These are phyloP conservation scores for Syzygium aromaticum DNA, from an alignment of 345 rosid species.

Conservation along the genomic window DNA sequence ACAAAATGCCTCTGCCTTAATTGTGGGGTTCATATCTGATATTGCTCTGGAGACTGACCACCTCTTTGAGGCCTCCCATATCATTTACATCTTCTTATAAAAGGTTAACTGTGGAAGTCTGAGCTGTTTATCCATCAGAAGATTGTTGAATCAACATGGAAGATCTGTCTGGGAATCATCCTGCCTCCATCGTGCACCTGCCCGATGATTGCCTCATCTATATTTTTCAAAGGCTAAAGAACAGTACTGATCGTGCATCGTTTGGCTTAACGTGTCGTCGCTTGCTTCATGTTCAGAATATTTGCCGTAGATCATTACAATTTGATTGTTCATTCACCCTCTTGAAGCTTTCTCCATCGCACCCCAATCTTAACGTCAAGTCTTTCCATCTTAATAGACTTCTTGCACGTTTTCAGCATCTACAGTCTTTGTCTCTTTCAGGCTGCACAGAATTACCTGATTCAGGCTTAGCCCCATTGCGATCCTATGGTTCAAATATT, in stretches of 20 bases:
- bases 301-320: constrained; percentile 41
- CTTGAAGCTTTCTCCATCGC: constrained; percentile 20
- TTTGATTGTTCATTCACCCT: constrained; percentile 53
- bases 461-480: constrained; percentile 41
- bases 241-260: constrained; percentile 46
- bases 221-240: constrained; percentile 45
- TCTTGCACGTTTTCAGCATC: constrained; percentile 51
- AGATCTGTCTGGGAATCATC: background rate
- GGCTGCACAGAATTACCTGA: constrained; percentile 61
- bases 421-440: constrained; percentile 49
- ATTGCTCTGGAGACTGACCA: constrained; percentile 39
- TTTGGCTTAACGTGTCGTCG: constrained; percentile 71
- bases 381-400: constrained; percentile 42
- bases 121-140: constrained; percentile 43
- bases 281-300: constrained; percentile 65
- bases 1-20: constrained; percentile 51
- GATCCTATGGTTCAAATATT: constrained; percentile 41
- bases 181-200: constrained; percentile 33
- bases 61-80: constrained; percentile 43
- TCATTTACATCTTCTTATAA: constrained; percentile 25
- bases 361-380: constrained; percentile 12
- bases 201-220: constrained; percentile 74
- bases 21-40: constrained; percentile 53
- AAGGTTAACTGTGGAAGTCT: constrained; percentile 36
- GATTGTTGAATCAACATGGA: constrained; percentile 13